These are phyloP conservation scores for Leishmania braziliensis DNA, from an alignment of 208 protist species.

Conservation along the genomic window DNA sequence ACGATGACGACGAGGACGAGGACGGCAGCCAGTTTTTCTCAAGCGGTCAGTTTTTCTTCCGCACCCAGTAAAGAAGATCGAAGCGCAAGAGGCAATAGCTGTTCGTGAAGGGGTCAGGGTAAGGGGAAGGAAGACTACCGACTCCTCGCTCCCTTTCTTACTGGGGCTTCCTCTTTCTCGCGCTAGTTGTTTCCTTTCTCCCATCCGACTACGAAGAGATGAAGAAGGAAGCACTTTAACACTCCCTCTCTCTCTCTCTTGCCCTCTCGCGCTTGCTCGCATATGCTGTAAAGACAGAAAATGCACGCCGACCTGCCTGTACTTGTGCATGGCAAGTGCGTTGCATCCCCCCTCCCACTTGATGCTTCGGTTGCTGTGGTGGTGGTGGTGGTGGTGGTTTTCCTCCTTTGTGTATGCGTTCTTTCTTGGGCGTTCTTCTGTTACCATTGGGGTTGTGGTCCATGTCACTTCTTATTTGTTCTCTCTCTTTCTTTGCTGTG, in stretches of 20 bases:
- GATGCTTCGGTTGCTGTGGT: not conserved
- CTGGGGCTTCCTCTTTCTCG: not conserved
- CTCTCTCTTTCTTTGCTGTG: not conserved
- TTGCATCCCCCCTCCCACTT: not conserved
- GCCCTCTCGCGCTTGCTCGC: not conserved
- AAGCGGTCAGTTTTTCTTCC: slow-evolving; percentile 35
- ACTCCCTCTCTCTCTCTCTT: not conserved
- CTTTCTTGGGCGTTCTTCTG: not conserved
- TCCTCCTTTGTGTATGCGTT: not conserved
- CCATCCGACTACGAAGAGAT: not conserved
- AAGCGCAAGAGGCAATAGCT: too few species aligned
- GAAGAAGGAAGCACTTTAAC: not conserved
- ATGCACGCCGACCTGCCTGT: not conserved
- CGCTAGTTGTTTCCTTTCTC: not conserved
- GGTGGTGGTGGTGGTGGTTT: not conserved
- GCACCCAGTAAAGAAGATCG: slow-evolving; percentile 13
- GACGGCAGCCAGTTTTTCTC: slow-evolving; percentile 27
- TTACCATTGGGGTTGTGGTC: not conserved
- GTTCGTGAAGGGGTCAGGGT: not conserved
- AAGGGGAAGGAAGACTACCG: not conserved
- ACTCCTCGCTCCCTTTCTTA: not conserved
- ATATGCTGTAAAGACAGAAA: not conserved
- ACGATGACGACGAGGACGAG: slow-evolving; percentile 32
- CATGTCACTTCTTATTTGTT: not conserved
- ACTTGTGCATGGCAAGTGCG: not conserved